Percentiles rank a stretch among this genome's conserved stretches.
These are phyloP conservation scores for Cardamine occulta DNA, from an alignment of 345 rosid genomes.

Conservation along the genomic window DNA sequence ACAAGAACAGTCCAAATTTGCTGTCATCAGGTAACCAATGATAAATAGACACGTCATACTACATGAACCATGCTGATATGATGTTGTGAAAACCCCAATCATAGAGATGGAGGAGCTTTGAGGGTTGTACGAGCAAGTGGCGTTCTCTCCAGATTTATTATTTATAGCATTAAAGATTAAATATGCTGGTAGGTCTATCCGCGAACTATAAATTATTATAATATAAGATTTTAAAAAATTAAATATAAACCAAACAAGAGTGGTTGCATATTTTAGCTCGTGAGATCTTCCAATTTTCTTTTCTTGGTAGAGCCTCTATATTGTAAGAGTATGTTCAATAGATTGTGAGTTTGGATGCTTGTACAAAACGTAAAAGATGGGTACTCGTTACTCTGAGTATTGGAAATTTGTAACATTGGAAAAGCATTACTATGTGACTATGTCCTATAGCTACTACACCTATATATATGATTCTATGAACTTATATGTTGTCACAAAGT, in stretches of 20 bases:
- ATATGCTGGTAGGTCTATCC: constrained; percentile 43
- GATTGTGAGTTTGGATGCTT: constrained; percentile 1
- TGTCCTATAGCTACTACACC: neutral
- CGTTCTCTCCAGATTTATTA: constrained; percentile 36
- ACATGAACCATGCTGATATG: constrained; percentile 33
- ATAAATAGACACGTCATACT: constrained; percentile 19
- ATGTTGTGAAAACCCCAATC: constrained; percentile 38
- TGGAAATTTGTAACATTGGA: neutral
- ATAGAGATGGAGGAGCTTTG: constrained; percentile 41
- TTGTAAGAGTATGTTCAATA: neutral
- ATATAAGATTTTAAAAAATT: neutral
- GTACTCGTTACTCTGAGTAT: neutral
- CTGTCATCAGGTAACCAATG: constrained; percentile 36
- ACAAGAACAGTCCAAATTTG: constrained; percentile 41
- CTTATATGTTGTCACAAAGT: constrained; percentile 28
- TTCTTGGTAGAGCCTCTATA: neutral
- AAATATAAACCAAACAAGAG: constrained; percentile 23
- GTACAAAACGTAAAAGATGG: neutral
- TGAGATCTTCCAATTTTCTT: neutral
- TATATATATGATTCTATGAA: neutral
- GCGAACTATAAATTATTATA: constrained; percentile 34
- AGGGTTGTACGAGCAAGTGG: constrained; percentile 39
- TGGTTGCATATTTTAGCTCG: constrained; percentile 30
- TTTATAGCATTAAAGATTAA: constrained; percentile 35
- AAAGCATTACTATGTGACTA: constrained; percentile 11